phyloP scores from a whole-genome alignment of 2,329 filamentous ascomycete genomes.

The Hypoxylon sp. region DNA sequence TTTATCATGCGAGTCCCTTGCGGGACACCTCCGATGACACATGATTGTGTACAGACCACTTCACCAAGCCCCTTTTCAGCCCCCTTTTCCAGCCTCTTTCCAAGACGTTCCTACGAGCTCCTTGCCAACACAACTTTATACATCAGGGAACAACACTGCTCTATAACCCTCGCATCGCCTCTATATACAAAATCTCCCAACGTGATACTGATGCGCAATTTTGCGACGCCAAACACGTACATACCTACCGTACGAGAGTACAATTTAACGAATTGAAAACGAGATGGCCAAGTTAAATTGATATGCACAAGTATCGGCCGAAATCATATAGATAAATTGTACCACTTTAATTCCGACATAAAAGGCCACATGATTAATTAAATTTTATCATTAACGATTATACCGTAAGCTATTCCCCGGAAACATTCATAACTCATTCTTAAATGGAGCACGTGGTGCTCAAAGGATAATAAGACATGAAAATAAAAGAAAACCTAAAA shows the following conservation, averaged over 20 bases:
- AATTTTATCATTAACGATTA: background rate
- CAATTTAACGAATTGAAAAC: too few species aligned
- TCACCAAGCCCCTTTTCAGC: background rate
- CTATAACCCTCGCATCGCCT: too few species aligned
- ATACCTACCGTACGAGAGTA: background rate
- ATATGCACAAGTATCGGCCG: too few species aligned
- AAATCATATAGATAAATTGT: background rate
- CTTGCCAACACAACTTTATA: too few species aligned
- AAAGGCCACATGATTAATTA: background rate
- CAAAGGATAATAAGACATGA: conserved; percentile 8
- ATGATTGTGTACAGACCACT: conserved; percentile 1
- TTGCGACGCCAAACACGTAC: background rate
- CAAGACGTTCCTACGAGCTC: too few species aligned
- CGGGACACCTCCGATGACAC: background rate
- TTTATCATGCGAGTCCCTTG: conserved; percentile 15
- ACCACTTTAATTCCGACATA: background rate
- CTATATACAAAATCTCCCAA: too few species aligned
- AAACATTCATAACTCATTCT: background rate
- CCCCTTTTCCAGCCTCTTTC: background rate
- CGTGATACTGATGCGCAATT: background rate
- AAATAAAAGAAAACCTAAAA: conserved; percentile 19
- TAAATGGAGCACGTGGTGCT: background rate
- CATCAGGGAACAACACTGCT: too few species aligned
- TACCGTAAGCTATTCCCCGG: background rate
- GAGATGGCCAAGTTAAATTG: too few species aligned